Conservation (phyloP, 805 yeast species). For the Teunomyces tritomae region DNA sequence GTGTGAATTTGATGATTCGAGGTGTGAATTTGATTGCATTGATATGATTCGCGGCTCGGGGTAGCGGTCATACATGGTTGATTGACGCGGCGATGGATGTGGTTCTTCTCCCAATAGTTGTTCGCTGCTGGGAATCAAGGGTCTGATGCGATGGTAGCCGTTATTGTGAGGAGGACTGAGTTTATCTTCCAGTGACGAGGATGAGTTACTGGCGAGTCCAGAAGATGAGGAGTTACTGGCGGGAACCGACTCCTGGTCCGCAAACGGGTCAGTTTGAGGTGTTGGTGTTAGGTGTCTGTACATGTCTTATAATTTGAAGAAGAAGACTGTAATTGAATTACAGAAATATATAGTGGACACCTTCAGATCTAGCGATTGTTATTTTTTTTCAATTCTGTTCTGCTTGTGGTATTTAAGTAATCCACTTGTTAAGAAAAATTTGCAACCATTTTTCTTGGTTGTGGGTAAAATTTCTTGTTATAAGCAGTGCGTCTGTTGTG, state of each 20-base stretch:
- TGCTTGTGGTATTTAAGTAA: not conserved
- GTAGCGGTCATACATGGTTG: not conserved
- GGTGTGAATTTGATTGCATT: too few relatives aligned
- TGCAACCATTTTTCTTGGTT: constrained; percentile 3
- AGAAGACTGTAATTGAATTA: too few relatives aligned
- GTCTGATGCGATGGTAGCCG: not conserved
- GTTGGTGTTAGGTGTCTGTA: constrained; percentile 1
- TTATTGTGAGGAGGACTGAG: not conserved
- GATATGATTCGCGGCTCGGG: not conserved
- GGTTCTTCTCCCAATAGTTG: not conserved
- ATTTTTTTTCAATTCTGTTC: not conserved
- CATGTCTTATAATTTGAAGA: not conserved
- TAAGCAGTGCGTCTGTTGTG: not conserved
- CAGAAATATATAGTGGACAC: too few relatives aligned
- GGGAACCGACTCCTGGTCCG: not conserved
- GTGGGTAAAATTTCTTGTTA: not conserved
- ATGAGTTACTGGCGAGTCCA: not conserved
- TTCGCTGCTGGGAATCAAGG: constrained; percentile 2
- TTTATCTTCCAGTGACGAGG: not conserved
- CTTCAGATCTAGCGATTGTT: not conserved
- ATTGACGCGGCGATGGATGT: not conserved
- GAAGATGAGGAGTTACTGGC: not conserved
- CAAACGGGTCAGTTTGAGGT: constrained; percentile 1
- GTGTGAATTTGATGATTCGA: not conserved
- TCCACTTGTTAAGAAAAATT: not conserved